Evolutionary conservation across 257 asterid species (phyloP).

Genomic region (Capsicum chinense): DNA sequence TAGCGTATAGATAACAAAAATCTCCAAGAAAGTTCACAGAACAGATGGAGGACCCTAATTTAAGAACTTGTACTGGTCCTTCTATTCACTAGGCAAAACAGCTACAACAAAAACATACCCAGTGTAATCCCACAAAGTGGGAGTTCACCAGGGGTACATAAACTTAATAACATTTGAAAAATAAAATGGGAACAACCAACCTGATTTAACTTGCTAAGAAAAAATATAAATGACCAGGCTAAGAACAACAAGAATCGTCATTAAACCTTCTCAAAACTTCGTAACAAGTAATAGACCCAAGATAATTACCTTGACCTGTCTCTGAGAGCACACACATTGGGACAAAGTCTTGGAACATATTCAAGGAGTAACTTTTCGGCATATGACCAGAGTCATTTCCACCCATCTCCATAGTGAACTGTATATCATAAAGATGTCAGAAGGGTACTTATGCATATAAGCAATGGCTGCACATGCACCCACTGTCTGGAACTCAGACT

Average conservation of each 20-base stretch:
- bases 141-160: not conserved
- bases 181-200: not conserved
- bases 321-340: slow-evolving; percentile 90
- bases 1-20: not conserved
- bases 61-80: not conserved
- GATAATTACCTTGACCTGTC: slow-evolving; percentile 62
- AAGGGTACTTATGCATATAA: not conserved
- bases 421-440: slow-evolving; percentile 28
- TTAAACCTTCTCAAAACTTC: not conserved
- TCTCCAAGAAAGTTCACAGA: slow-evolving; percentile 1
- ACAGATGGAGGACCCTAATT: not conserved
- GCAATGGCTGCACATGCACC: not conserved
- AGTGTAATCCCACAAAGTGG: not conserved
- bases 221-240: not conserved
- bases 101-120: not conserved
- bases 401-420: slow-evolving; percentile 95
- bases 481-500: slow-evolving; percentile 1
- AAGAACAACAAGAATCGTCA: slow-evolving; percentile 12
- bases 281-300: slow-evolving; percentile 14
- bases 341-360: slow-evolving; percentile 85
- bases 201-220: not conserved
- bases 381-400: slow-evolving; percentile 56
- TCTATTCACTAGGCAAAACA: not conserved
- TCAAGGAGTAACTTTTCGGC: slow-evolving; percentile 84
- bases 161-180: not conserved